Conservation (phyloP, 805 yeast species). For the Torulaspora franciscae region DNA sequence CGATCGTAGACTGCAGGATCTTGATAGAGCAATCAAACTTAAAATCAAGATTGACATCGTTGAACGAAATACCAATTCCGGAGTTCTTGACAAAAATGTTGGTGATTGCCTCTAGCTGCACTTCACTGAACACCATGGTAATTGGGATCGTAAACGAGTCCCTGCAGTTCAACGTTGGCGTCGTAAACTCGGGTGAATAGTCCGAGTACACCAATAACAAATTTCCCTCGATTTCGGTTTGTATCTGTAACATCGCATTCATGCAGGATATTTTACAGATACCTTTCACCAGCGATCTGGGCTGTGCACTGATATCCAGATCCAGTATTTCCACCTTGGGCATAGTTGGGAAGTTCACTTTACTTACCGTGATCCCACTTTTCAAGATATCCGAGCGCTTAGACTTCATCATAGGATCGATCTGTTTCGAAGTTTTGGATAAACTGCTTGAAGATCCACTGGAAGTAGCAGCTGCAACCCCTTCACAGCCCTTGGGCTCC, state of each 20-base stretch:
- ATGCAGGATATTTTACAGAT: constrained; percentile 34
- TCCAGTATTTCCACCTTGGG: constrained; percentile 35
- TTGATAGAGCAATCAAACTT: constrained; percentile 36
- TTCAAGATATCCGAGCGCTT: constrained; percentile 26
- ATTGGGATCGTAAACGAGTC: constrained; percentile 36
- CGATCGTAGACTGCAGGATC: constrained; percentile 33
- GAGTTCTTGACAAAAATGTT: constrained; percentile 33
- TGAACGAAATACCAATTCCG: constrained; percentile 36
- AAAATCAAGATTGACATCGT: constrained; percentile 36
- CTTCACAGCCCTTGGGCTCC: constrained; percentile 8
- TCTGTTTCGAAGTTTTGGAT: background rate
- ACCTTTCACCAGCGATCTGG: constrained; percentile 33
- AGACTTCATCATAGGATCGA: constrained; percentile 11
- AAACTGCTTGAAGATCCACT: constrained; percentile 2
- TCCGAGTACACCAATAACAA: constrained; percentile 28
- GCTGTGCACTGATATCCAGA: constrained; percentile 31
- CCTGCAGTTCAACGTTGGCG: constrained; percentile 33
- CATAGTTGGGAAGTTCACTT: constrained; percentile 30
- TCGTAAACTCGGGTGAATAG: constrained; percentile 29
- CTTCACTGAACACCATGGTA: constrained; percentile 33
- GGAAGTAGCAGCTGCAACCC: constrained; percentile 1
- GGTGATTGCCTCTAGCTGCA: constrained; percentile 34
- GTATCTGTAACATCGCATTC: constrained; percentile 33
- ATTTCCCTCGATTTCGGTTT: constrained; percentile 36
- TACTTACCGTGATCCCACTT: constrained; percentile 31